These are phyloP conservation scores for Talaromyces funiculosus DNA, from an alignment of 2,329 filamentous ascomycete genomes.

Conservation along the genomic window DNA sequence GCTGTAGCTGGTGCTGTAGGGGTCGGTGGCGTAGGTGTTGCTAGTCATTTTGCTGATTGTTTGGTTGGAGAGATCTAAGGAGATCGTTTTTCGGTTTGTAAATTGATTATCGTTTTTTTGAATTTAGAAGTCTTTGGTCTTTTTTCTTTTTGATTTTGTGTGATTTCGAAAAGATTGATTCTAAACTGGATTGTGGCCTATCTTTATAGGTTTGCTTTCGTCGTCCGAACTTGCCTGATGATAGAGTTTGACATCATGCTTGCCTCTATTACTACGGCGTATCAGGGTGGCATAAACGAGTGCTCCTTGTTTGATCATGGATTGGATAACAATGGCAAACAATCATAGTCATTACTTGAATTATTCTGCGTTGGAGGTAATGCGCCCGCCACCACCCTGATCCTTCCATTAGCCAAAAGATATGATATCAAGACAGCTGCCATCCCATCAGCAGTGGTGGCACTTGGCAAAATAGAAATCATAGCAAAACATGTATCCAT, in stretches of 20 bases:
- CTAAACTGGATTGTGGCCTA: neutral
- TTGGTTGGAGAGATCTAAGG: neutral
- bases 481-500: neutral
- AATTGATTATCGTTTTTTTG: neutral
- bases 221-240: slow-evolving; percentile 5
- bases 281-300: neutral
- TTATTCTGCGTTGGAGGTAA: neutral
- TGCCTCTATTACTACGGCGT: neutral
- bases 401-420: neutral
- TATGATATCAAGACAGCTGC: neutral
- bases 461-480: neutral
- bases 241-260: slow-evolving; percentile 15
- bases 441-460: slow-evolving; percentile 1
- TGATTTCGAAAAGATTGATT: slow-evolving; percentile 4
- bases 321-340: neutral
- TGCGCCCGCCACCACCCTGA: neutral
- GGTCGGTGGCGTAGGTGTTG: slow-evolving; percentile 8
- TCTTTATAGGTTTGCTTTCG: slow-evolving; percentile 3
- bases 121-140: neutral
- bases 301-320: neutral
- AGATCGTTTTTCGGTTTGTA: slow-evolving; percentile 3
- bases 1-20: slow-evolving; percentile 8
- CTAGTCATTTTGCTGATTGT: neutral
- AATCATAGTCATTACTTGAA: neutral
- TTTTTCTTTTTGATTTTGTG: neutral